Evolutionary conservation across 176 grass and related monocot species (phyloP).

Genomic region (Cymbopogon citratus): DNA sequence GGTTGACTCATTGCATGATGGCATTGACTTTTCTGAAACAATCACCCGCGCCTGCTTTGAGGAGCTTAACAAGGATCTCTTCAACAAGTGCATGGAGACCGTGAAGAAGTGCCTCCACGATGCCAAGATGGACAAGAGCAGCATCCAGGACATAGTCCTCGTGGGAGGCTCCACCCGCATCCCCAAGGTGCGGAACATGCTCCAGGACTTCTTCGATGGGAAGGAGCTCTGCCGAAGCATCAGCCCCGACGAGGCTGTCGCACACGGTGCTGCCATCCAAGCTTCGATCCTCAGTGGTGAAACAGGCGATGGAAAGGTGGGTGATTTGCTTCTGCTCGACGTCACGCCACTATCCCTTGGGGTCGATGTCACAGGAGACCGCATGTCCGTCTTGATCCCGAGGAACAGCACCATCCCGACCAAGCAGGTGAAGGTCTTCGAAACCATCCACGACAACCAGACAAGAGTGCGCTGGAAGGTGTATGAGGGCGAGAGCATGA

Average conservation of each 20-base stretch:
- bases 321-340: constrained; percentile 11
- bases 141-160: not conserved
- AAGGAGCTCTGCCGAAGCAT: constrained; percentile 51
- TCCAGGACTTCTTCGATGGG: constrained; percentile 33
- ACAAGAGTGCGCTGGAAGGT: not conserved
- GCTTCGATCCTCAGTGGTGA: constrained; percentile 31
- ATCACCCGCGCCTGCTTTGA: too few species aligned
- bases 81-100: too few species aligned
- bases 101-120: too few species aligned
- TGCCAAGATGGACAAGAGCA: too few species aligned
- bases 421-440: constrained; percentile 8
- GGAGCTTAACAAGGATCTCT: too few species aligned
- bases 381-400: constrained; percentile 35
- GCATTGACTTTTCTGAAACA: too few species aligned
- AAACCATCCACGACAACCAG: constrained; percentile 29
- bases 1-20: too few species aligned
- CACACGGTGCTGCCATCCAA: constrained; percentile 44
- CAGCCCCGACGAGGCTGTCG: constrained; percentile 48
- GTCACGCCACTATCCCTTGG: constrained; percentile 46
- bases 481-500: constrained; percentile 47
- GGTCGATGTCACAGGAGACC: not conserved
- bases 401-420: constrained; percentile 41
- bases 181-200: constrained; percentile 38
- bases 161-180: constrained; percentile 49
- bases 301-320: not conserved